phyloP scores from a whole-genome alignment of 805 yeast species.

The Blastobotrys mokoenaii region DNA sequence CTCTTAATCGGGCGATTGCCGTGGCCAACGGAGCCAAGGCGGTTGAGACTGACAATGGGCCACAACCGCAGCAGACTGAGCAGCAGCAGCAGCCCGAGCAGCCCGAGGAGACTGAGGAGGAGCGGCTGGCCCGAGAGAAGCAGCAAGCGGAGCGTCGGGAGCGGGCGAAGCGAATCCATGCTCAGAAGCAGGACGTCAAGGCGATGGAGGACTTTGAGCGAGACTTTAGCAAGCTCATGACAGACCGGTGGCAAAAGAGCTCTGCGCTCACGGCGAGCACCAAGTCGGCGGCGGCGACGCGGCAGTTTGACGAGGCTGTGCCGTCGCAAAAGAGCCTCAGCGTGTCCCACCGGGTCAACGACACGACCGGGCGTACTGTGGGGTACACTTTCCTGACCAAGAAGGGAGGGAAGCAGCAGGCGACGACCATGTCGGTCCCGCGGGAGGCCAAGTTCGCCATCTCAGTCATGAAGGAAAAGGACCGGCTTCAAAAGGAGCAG shows the following conservation, averaged over 20 bases:
- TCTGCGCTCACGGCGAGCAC: slow-evolving; percentile 22
- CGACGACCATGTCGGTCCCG: slow-evolving; percentile 45
- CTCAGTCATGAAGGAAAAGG: slow-evolving; percentile 43
- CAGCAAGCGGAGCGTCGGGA: slow-evolving; percentile 30
- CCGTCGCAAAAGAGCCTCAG: slow-evolving; percentile 8
- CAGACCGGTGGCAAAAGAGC: slow-evolving; percentile 31
- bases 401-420: slow-evolving; percentile 39
- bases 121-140: slow-evolving; percentile 28
- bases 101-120: slow-evolving; percentile 28
- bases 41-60: slow-evolving; percentile 11
- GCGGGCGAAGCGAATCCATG: slow-evolving; percentile 10
- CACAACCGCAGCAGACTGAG: slow-evolving; percentile 5
- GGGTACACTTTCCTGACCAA: slow-evolving; percentile 48
- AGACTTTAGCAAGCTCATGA: slow-evolving; percentile 45
- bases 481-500: slow-evolving; percentile 43
- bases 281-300: slow-evolving; percentile 27
- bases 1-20: slow-evolving; percentile 32
- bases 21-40: slow-evolving; percentile 31
- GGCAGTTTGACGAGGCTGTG: slow-evolving; percentile 26
- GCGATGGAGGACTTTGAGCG: slow-evolving; percentile 47
- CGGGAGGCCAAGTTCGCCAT: slow-evolving; percentile 45
- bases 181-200: slow-evolving; percentile 33
- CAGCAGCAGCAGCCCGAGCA: slow-evolving; percentile 16
- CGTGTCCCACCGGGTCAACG: background rate
- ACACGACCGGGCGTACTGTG: slow-evolving; percentile 3